These are phyloP conservation scores for Diutina neorugosa DNA, from an alignment of 1,139 yeast species.

Conservation along the genomic window DNA sequence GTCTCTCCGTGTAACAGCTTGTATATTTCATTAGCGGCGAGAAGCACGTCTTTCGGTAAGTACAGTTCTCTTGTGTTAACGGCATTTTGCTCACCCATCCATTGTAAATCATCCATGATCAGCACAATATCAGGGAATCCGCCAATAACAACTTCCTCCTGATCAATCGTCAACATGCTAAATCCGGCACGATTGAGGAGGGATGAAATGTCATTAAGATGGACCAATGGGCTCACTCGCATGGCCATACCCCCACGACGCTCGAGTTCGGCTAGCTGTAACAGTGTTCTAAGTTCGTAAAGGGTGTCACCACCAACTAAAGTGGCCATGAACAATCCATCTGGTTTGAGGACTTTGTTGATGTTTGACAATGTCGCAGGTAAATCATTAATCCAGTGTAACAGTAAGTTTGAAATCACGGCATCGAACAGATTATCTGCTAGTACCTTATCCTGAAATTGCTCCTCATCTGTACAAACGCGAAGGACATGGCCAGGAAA, in stretches of 20 bases:
- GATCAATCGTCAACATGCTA: constrained; percentile 70
- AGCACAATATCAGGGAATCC: constrained; percentile 69
- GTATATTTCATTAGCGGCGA: constrained; percentile 72
- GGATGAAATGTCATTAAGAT: constrained; percentile 64
- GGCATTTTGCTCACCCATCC: constrained; percentile 82
- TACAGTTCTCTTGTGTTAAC: constrained; percentile 42
- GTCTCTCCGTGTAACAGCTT: constrained; percentile 59
- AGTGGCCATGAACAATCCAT: constrained; percentile 76
- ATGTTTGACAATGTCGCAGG: constrained; percentile 51
- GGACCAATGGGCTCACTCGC: constrained; percentile 70
- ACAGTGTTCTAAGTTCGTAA: constrained; percentile 65
- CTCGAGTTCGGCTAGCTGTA: constrained; percentile 76
- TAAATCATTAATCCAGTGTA: constrained; percentile 82
- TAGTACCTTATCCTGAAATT: constrained; percentile 24
- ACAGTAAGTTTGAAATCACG: constrained; percentile 57
- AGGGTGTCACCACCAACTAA: constrained; percentile 79
- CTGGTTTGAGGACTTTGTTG: constrained; percentile 58
- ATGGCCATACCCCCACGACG: constrained; percentile 73
- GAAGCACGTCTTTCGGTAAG: constrained; percentile 51
- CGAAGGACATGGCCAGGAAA: constrained; percentile 34
- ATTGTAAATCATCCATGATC: constrained; percentile 57
- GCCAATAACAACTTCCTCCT: constrained; percentile 68
- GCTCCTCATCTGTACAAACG: constrained; percentile 58
- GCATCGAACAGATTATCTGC: constrained; percentile 45
- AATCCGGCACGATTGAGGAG: constrained; percentile 67